phyloP scores from a whole-genome alignment of 257 asterid species.

The Solanum rostratum region DNA sequence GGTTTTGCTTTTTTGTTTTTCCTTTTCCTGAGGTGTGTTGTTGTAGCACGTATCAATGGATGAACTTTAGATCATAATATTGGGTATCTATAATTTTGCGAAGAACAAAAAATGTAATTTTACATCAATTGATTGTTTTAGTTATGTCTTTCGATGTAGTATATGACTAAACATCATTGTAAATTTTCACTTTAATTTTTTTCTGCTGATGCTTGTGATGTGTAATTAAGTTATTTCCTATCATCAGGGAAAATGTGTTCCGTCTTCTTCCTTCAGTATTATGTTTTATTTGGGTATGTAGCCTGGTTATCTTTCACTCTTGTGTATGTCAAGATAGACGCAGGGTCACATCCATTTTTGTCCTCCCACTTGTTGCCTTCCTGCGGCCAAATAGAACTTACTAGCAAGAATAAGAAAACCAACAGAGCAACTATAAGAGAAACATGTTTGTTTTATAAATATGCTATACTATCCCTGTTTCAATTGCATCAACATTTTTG shows the following conservation, averaged over 20 bases:
- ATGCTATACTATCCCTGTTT: not conserved
- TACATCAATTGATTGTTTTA: not conserved
- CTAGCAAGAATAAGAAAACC: not conserved
- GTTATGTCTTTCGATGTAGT: not conserved
- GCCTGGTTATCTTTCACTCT: not conserved
- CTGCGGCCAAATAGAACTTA: not conserved
- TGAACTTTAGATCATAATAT: not conserved
- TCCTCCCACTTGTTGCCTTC: not conserved
- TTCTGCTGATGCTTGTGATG: not conserved
- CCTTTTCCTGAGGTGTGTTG: not conserved
- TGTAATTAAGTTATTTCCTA: not conserved
- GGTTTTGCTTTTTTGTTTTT: not conserved
- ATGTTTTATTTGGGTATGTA: not conserved
- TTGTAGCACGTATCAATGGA: not conserved
- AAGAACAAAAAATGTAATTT: not conserved
- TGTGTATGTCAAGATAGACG: not conserved
- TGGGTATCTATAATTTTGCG: not conserved
- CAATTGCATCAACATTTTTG: not conserved
- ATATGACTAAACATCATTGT: not conserved
- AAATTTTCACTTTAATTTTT: not conserved
- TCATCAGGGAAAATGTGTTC: not conserved
- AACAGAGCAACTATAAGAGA: not conserved
- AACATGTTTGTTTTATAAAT: not conserved
- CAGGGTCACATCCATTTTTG: not conserved
- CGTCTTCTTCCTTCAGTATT: not conserved